These are phyloP conservation scores for Phytophthora pini DNA, from an alignment of 352 stramenopile genomes.

Conservation along the genomic window DNA sequence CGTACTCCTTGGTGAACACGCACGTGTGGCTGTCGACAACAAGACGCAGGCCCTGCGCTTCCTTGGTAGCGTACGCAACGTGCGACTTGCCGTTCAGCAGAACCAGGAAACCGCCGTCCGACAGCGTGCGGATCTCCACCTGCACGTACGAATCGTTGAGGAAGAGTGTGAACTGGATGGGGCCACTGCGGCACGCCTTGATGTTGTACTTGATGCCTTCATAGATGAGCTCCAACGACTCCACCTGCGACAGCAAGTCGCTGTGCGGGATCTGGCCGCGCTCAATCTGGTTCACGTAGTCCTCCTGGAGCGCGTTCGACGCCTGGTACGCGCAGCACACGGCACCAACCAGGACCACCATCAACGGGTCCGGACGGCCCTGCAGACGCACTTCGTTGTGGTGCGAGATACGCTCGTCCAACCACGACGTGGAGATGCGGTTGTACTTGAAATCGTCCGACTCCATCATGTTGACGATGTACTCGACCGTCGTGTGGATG, in stretches of 20 bases:
- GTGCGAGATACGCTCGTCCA: constrained; percentile 96
- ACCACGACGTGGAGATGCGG: constrained; percentile 99
- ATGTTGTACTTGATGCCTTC: constrained; percentile 99
- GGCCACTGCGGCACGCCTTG: constrained; percentile 88
- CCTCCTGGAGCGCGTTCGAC: constrained; percentile 71
- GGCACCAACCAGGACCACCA: constrained; percentile 90
- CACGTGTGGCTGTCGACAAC: constrained; percentile 96
- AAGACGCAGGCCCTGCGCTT: constrained; percentile 90
- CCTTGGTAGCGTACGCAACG: constrained; percentile 96
- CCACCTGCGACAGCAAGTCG: constrained; percentile 82
- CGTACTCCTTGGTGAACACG: constrained; percentile 99
- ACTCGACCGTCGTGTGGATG: constrained; percentile 99
- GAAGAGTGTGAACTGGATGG: constrained; percentile 93
- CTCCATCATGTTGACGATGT: constrained; percentile 99
- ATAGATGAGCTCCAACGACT: constrained; percentile 98
- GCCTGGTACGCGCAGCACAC: constrained; percentile 86
- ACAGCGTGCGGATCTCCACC: constrained; percentile 96
- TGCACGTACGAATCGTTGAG: constrained; percentile 90
- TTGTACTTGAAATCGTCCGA: constrained; percentile 99
- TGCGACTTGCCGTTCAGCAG: constrained; percentile 96
- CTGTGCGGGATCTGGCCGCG: constrained; percentile 93
- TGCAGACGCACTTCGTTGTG: constrained; percentile 92
- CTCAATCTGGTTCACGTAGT: constrained; percentile 88
- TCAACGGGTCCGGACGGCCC: constrained; percentile 82
- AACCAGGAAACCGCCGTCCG: constrained; percentile 98